Evolutionary conservation across 345 rosid species (phyloP).

Genomic region (Syzygium aqueum): DNA sequence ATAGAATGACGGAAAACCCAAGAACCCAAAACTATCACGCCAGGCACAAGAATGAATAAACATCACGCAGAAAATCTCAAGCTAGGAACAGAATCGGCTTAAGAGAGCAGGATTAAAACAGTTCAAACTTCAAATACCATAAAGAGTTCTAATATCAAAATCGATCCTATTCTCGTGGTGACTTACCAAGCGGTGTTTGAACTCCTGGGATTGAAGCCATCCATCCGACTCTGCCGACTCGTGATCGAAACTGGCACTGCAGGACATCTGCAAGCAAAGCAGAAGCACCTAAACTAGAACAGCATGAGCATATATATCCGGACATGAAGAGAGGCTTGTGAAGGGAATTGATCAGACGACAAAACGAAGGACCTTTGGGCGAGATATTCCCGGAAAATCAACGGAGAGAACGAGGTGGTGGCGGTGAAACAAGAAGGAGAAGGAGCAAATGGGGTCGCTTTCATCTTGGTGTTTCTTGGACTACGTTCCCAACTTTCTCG

Average conservation of each 20-base stretch:
- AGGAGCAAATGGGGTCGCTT: constrained; percentile 9
- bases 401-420: constrained; percentile 10
- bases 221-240: neutral
- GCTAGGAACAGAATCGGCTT: neutral
- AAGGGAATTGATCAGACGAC: neutral
- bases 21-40: neutral
- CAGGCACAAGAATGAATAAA: neutral
- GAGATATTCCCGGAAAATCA: neutral
- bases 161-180: neutral
- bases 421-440: constrained; percentile 7
- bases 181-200: neutral
- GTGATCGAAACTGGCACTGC: neutral
- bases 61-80: neutral
- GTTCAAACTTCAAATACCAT: neutral
- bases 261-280: neutral
- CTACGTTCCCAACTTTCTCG: neutral
- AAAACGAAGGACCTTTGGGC: neutral
- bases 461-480: constrained; percentile 13
- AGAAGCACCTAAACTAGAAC: neutral
- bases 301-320: neutral
- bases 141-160: neutral
- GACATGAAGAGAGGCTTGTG: neutral
- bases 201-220: neutral
- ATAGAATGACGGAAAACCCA: neutral
- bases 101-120: neutral